Base-by-base conservation (phyloP, 2,329 filamentous ascomycete genomes). In the Teratosphaeria pseudoeucalypti region DNA sequence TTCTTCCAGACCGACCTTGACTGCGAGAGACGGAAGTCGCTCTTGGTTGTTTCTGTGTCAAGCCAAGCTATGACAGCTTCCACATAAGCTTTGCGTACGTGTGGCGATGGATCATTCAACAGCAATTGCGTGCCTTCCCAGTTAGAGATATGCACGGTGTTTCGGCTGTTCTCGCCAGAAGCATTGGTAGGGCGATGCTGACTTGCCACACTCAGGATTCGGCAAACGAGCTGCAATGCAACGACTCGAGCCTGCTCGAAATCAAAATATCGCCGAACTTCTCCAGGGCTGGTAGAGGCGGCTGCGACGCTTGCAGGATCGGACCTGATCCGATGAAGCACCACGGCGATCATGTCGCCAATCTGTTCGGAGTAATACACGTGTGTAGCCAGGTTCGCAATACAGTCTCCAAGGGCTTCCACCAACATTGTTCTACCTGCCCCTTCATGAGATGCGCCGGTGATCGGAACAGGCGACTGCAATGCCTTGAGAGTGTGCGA, bases 111-210 rank as follows among this genome's bases (percentile, higher is more conserved):
- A 68, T 96, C 92, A 43, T 88, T 85, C 23, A 97, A 77, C 53
- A 97, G 82, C 89, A 90, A 96, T 62, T 96, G 90, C 0, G 92
- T 96, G n/a, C 90, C 90, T 73, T 97, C 92, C 94, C 94, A 99
- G 0, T 92, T 88, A 58, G 88, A 83, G 9, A 95, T 80, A 0
- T 89, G 86, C 0, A 94, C 82, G 34, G 83, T 83, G 29, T 73
- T 76, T 79, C 81, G 70, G 80, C 85, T 64, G 81, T 82, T 52
- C 16, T 67, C 64, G 27, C 59, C 64, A 58, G 54, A 62, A 27
- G 55, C 59, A 49, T 63, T 61, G 52, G 57, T 61, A 52, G 55
- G 60, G 52, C 47, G 65, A 52, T 54, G 56, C 19, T 65, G 64
- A 68, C 95, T 95, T 2, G 92, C 91, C 26, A 95, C 87, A 23